phyloP scores from a whole-genome alignment of 2,329 filamentous ascomycete genomes.

The Penicillium sp. region DNA sequence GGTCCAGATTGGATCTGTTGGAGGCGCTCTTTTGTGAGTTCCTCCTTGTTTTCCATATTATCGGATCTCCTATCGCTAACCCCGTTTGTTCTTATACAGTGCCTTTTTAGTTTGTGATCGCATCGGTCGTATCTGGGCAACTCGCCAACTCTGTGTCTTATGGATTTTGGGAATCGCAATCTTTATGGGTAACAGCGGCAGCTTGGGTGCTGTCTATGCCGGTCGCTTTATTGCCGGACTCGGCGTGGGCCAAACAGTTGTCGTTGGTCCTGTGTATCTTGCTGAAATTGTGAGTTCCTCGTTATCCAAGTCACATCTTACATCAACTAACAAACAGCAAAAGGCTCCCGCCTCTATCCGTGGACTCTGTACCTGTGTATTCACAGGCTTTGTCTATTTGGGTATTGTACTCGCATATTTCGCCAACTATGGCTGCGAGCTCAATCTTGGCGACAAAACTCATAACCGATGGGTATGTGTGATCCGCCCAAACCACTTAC shows the following conservation, averaged over 20 bases:
- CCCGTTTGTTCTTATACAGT: constrained; percentile 31
- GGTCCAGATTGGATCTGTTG: constrained; percentile 76
- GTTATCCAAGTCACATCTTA: neutral
- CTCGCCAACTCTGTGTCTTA: constrained; percentile 39
- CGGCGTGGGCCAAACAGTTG: constrained; percentile 43
- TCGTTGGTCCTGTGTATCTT: constrained; percentile 63
- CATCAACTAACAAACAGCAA: neutral
- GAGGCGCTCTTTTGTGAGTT: constrained; percentile 60
- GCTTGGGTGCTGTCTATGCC: constrained; percentile 41
- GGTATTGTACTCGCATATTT: constrained; percentile 74
- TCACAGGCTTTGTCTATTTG: constrained; percentile 67
- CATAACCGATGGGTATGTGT: constrained; percentile 48
- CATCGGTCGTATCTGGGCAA: constrained; percentile 43
- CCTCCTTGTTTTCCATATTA: neutral
- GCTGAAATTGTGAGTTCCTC: constrained; percentile 57
- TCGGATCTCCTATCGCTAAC: neutral
- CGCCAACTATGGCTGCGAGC: constrained; percentile 62
- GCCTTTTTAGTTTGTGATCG: constrained; percentile 49
- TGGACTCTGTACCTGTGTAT: constrained; percentile 70
- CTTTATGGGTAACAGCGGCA: constrained; percentile 41
- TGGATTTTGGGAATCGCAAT: constrained; percentile 44
- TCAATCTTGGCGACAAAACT: constrained; percentile 49
- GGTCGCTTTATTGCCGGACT: constrained; percentile 45
- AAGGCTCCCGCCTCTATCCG: constrained; percentile 62
- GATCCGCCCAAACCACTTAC: constrained; percentile 20